Percentiles rank a stretch among this genome's conserved stretches.
Conservation (phyloP, 805 yeast genomes). For the fission yeast (Schizosaccharomyces pombe) region DNA sequence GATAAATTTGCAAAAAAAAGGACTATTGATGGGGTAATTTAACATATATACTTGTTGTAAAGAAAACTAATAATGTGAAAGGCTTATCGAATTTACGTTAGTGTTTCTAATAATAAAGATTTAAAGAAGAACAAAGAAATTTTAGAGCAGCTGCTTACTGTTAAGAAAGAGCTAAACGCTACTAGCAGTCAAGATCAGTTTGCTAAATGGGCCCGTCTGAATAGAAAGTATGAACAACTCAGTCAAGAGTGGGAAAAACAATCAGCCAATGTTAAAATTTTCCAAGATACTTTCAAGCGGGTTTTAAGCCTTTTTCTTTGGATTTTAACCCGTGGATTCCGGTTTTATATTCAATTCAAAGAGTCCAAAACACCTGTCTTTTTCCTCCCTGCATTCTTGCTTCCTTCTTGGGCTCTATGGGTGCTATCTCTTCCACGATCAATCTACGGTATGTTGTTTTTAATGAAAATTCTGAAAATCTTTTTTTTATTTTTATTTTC, state of each 20-base stretch:
- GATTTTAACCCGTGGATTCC: slow-evolving; percentile 19
- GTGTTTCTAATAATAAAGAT: neutral
- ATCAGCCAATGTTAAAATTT: slow-evolving; percentile 8
- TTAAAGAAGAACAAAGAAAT: neutral
- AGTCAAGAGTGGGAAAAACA: slow-evolving; percentile 26
- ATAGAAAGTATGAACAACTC: slow-evolving; percentile 41
- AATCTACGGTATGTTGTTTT: slow-evolving; percentile 15
- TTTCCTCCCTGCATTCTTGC: slow-evolving; percentile 31
- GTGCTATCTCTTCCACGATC: slow-evolving; percentile 39
- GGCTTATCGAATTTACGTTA: neutral
- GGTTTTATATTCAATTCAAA: slow-evolving; percentile 26
- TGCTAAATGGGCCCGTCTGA: slow-evolving; percentile 86
- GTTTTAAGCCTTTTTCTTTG: slow-evolving; percentile 19
- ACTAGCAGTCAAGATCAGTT: slow-evolving; percentile 82
- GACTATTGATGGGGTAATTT: neutral
- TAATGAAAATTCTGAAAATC: too few relatives aligned
- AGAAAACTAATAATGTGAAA: neutral
- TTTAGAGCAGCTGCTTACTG: neutral
- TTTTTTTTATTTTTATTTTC: too few relatives aligned
- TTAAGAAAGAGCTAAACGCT: slow-evolving; percentile 25
- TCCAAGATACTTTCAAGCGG: slow-evolving; percentile 10
- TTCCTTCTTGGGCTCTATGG: slow-evolving; percentile 36
- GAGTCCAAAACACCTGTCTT: slow-evolving; percentile 32
- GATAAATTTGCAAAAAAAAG: neutral
- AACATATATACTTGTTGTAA: neutral